These are phyloP conservation scores for Theobroma grandiflorum DNA, from an alignment of 441 rosid genomes.

Conservation along the genomic window DNA sequence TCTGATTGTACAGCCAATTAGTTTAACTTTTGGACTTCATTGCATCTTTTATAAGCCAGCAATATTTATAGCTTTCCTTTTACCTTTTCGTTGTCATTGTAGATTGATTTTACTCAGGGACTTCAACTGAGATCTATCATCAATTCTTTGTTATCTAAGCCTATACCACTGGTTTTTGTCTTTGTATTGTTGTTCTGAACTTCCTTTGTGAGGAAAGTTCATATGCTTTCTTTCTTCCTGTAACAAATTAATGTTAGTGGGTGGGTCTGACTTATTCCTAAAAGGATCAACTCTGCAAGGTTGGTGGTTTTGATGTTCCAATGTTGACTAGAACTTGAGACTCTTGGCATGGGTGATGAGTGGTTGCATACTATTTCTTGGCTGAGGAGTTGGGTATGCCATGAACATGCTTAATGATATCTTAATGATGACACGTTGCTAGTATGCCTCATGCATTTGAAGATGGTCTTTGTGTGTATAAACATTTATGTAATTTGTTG, in stretches of 20 bases:
- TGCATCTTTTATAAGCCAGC: neutral
- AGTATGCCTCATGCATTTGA: too few species aligned
- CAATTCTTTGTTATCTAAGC: neutral
- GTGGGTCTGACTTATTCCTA: constrained; percentile 14
- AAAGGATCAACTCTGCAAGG: constrained; percentile 5
- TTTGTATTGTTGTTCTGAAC: neutral
- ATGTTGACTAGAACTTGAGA: neutral
- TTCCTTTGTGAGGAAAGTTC: neutral
- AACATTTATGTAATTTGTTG: neutral
- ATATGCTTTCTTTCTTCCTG: neutral
- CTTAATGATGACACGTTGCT: too few species aligned
- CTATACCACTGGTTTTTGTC: neutral
- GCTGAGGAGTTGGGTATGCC: constrained; percentile 2
- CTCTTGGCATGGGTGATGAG: constrained; percentile 8
- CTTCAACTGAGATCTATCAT: constrained; percentile 16
- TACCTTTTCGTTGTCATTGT: neutral
- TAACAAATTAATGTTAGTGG: neutral
- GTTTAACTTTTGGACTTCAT: constrained; percentile 1
- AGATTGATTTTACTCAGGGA: neutral
- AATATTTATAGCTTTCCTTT: neutral
- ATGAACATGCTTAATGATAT: constrained; percentile 6
- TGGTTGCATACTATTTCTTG: constrained; percentile 12
- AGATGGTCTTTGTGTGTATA: neutral
- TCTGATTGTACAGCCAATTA: neutral
- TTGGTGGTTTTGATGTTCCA: constrained; percentile 1